Percentiles rank a stretch among this genome's conserved stretches.
Conservation (phyloP, 345 rosid genomes). For the Nasturtium officinale region DNA sequence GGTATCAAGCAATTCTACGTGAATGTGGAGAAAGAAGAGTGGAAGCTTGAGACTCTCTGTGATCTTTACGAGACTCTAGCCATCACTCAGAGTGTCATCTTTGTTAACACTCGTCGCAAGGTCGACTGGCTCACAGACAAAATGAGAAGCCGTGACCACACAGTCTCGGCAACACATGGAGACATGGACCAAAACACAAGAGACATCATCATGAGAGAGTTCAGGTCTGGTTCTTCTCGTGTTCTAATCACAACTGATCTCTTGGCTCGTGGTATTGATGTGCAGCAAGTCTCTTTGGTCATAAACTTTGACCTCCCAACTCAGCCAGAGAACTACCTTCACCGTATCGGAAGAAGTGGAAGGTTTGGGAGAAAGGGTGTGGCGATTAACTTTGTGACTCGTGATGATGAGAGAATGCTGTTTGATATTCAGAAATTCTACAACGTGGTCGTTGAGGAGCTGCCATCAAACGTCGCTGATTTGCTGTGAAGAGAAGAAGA, state of each 20-base stretch:
- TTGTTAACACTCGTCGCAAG: constrained; percentile 61
- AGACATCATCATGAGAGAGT: constrained; percentile 58
- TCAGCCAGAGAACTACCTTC: constrained; percentile 61
- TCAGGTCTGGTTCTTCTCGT: constrained; percentile 58
- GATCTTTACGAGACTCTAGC: constrained; percentile 69
- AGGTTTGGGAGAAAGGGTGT: constrained; percentile 58
- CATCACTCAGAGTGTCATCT: constrained; percentile 58
- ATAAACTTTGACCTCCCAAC: constrained; percentile 60
- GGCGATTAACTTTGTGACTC: constrained; percentile 55
- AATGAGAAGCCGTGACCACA: constrained; percentile 56
- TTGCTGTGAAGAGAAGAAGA: constrained; percentile 41
- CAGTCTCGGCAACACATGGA: constrained; percentile 59
- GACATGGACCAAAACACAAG: constrained; percentile 64
- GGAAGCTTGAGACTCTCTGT: constrained; percentile 76
- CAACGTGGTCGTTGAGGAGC: constrained; percentile 54
- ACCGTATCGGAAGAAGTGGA: constrained; percentile 58
- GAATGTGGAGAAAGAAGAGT: constrained; percentile 61
- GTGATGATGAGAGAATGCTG: constrained; percentile 55
- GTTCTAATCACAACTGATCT: constrained; percentile 65
- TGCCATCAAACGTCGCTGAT: constrained; percentile 54
- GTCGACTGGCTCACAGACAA: constrained; percentile 64
- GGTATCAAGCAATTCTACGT: constrained; percentile 59
- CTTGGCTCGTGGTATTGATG: constrained; percentile 59
- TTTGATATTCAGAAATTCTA: constrained; percentile 56
- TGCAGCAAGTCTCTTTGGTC: constrained; percentile 60